Evolutionary conservation across 805 yeast genomes (phyloP).

Genomic region (Brettanomyces custersianus): DNA sequence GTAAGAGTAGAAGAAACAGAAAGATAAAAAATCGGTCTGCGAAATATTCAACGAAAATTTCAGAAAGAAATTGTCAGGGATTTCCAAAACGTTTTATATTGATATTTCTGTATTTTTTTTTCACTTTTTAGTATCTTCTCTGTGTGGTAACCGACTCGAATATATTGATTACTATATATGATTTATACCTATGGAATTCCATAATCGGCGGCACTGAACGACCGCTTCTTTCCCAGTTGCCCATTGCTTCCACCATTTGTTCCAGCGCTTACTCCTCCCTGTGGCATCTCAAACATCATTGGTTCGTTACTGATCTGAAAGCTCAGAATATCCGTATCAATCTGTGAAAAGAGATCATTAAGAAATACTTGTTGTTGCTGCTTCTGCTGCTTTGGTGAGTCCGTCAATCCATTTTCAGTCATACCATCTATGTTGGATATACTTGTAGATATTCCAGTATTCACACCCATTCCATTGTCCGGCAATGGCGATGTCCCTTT

Average conservation of each 20-base stretch:
- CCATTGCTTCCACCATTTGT: neutral
- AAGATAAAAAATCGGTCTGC: too few species aligned
- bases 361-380: slow-evolving; percentile 19
- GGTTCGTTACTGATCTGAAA: slow-evolving; percentile 9
- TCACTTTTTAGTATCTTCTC: too few species aligned
- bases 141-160: too few species aligned
- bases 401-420: slow-evolving; percentile 1
- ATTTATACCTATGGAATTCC: too few species aligned
- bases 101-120: too few species aligned
- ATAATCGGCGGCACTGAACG: slow-evolving; percentile 1
- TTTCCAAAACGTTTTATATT: too few species aligned
- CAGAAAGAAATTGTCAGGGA: too few species aligned
- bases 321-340: slow-evolving; percentile 24
- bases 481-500: neutral
- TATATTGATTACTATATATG: too few species aligned
- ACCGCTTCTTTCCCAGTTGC: neutral
- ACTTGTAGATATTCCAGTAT: neutral
- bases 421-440: neutral
- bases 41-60: too few species aligned
- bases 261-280: neutral
- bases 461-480: neutral
- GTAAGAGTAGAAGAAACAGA: too few species aligned
- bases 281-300: slow-evolving; percentile 6
- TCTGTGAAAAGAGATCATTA: slow-evolving; percentile 22
- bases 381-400: too few species aligned